Evolutionary conservation across 2,329 filamentous ascomycete species (phyloP), one percentile per base, ranked within the genome.

Genomic region (Fusarium incarnatum): DNA sequence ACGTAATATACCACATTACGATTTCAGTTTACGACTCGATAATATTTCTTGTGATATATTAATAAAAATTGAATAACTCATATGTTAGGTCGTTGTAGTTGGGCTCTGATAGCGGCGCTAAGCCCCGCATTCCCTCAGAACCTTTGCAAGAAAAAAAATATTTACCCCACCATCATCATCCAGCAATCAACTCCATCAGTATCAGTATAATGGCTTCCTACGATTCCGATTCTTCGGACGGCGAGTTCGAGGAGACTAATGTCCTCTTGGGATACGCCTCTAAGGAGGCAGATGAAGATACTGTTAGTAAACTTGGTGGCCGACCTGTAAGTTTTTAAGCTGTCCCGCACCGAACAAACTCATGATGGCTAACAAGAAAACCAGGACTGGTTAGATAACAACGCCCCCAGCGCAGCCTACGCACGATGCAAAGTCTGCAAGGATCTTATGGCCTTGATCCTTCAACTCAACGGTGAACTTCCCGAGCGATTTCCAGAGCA

Each of bases 221-320:
- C 82, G 94, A 97, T 74, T 97, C 93, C 78, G 94, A 98, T 75
- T 95, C 93, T 28, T 92, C 88, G 45, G 90, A 89, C 16, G 87
- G 88, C 8, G 86, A 89, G 48, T 94, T 89, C 67, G 91, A 90
- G 20, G 91, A 93, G 79, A 98, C 96, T 9, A 93, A 92, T 71
- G 94, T 98, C 4, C 88, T 98, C 3, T 87, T 99, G 15, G 96
- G 96, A 7, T 99, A 97, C 79, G 92, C 94, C 5, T 92, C 92
- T 3, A 89, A 90, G 77, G 93, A 97, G 58, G 83, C 89, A 16
- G 91, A 90, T 58, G 91, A 93, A 68, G 95, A 99, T 79, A 87
- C 88, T 15, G 91, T 97, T 76, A 98, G 93, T 80, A 93, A 95
- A 72, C 84, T 99, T 13, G 96, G 96, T 71, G 96, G 96, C 57